Conservation (phyloP, 1,284 basidiomycete genomes). For the Ganoderma meredithae region DNA sequence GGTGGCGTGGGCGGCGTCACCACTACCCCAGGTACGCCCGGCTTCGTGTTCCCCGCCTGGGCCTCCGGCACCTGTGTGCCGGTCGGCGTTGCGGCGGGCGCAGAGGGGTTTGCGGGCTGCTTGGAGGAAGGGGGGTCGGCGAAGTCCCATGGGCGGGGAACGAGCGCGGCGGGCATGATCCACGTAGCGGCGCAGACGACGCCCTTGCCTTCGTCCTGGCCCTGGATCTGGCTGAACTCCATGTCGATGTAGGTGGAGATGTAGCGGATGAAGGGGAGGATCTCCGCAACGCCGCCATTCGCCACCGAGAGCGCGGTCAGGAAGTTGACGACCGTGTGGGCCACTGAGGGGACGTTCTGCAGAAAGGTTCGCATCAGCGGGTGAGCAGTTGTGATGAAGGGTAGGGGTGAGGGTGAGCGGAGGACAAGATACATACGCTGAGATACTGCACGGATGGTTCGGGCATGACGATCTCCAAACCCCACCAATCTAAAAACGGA, state of each 20-base stretch:
- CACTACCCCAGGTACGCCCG: conserved; percentile 36
- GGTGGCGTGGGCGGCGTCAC: conserved; percentile 42
- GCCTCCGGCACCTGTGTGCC: conserved; percentile 11
- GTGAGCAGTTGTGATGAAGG: not conserved
- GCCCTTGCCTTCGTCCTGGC: conserved; percentile 71
- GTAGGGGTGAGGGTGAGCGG: not conserved
- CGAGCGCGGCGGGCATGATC: conserved; percentile 81
- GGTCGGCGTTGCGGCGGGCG: conserved; percentile 23
- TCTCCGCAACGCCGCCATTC: conserved; percentile 75
- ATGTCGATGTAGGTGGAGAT: conserved; percentile 78
- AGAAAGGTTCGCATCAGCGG: not conserved
- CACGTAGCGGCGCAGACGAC: conserved; percentile 87
- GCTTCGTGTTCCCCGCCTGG: conserved; percentile 14
- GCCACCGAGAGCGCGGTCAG: conserved; percentile 73
- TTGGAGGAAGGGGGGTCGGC: conserved; percentile 44
- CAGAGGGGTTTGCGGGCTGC: conserved; percentile 25
- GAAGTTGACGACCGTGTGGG: conserved; percentile 71
- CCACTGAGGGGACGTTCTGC: conserved; percentile 67
- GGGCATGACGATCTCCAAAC: conserved; percentile 76
- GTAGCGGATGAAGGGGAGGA: conserved; percentile 82
- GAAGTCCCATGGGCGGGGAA: conserved; percentile 82
- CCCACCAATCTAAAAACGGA: conserved; percentile 77
- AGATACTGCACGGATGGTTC: conserved; percentile 69
- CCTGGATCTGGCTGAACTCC: conserved; percentile 71
- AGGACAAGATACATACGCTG: conserved; percentile 47